Percentiles rank a stretch among this genome's conserved stretches.
Evolutionary conservation across 2,329 filamentous ascomycete genomes (phyloP).

Genomic region (Neurospora sp.): DNA sequence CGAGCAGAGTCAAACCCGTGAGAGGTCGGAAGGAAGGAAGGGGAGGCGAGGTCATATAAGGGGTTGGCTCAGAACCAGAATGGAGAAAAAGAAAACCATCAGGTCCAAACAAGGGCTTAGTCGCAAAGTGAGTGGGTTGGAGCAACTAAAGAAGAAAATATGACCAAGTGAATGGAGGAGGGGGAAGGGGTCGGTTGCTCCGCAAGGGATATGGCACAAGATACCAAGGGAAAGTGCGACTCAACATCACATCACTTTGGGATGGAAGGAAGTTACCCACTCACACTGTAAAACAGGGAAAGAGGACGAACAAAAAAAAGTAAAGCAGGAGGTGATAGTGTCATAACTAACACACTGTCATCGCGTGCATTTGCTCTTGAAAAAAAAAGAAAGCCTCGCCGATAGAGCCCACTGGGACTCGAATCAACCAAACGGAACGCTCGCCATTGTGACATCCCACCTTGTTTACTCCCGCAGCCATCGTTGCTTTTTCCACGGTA

Average conservation of each 20-base stretch:
- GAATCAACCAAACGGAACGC: not conserved
- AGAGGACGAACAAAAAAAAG: not conserved
- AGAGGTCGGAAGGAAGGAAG: constrained; percentile 5
- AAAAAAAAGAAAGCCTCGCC: not conserved
- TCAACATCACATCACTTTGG: not conserved
- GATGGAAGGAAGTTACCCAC: not conserved
- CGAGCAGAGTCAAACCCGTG: not conserved
- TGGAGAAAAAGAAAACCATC: not conserved
- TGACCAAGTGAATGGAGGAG: not conserved
- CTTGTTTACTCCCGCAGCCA: not conserved
- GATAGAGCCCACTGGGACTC: not conserved
- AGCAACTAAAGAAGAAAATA: not conserved
- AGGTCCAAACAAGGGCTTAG: not conserved
- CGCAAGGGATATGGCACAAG: not conserved
- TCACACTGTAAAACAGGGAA: not conserved
- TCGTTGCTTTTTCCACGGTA: not conserved
- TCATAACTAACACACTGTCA: not conserved
- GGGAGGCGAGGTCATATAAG: not conserved
- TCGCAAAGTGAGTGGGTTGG: not conserved
- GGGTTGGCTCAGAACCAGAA: not conserved
- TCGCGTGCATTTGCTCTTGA: not conserved
- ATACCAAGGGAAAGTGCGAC: not conserved
- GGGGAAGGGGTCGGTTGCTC: not conserved
- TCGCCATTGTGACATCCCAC: not conserved
- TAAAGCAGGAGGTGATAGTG: not conserved